These are phyloP conservation scores for Nannizziopsis barbatae DNA, from an alignment of 2,329 filamentous ascomycete genomes.

Conservation along the genomic window DNA sequence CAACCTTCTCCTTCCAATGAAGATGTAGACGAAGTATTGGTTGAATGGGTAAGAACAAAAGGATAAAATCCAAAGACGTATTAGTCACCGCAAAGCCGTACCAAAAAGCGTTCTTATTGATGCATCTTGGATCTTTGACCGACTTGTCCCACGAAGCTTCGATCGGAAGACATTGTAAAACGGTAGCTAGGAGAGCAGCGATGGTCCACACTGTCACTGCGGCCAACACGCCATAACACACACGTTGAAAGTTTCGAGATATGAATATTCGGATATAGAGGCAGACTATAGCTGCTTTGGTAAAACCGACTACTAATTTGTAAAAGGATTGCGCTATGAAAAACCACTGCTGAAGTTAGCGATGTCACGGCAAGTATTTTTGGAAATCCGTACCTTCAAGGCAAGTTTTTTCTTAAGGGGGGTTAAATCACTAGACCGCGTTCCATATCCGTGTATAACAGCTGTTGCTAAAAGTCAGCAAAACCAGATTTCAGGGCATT, in stretches of 20 bases:
- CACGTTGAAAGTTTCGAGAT: conserved; percentile 34
- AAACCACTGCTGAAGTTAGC: conserved; percentile 32
- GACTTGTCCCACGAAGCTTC: conserved; percentile 18
- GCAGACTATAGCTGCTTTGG: conserved; percentile 43
- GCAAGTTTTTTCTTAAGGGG: conserved; percentile 9
- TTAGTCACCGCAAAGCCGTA: conserved; percentile 19
- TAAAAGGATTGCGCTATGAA: conserved; percentile 45
- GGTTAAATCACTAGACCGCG: conserved; percentile 17
- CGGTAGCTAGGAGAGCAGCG: conserved; percentile 17
- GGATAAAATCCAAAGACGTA: conserved; percentile 19
- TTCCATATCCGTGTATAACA: conserved; percentile 23
- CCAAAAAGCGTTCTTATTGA: conserved; percentile 17
- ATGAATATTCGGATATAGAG: conserved; percentile 47
- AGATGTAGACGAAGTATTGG: conserved; percentile 17
- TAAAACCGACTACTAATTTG: conserved; percentile 44
- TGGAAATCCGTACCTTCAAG: conserved; percentile 16
- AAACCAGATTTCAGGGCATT: background rate
- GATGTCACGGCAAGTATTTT: background rate
- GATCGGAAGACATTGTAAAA: conserved; percentile 20
- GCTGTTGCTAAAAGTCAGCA: conserved; percentile 12
- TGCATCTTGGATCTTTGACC: conserved; percentile 17
- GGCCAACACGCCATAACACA: conserved; percentile 34
- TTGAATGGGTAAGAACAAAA: conserved; percentile 19
- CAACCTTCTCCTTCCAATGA: conserved; percentile 16
- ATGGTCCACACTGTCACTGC: conserved; percentile 36